phyloP scores from a whole-genome alignment of 2,329 filamentous ascomycete species.

The Phyllosticta citrichinensis region DNA sequence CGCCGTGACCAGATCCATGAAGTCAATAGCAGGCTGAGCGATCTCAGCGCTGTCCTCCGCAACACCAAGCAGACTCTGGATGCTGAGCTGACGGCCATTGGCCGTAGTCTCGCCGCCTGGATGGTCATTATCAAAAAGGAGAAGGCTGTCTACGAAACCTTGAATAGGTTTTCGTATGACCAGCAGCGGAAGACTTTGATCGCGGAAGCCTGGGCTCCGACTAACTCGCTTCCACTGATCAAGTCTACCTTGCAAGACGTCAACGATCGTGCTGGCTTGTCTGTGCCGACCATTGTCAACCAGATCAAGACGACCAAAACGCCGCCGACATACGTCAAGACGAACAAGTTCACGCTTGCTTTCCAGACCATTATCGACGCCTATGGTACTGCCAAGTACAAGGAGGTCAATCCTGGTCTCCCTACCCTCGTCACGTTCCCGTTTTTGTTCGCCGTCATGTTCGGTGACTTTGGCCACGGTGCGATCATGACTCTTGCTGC shows the following conservation, averaged over 20 bases:
- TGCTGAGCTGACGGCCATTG: slow-evolving; percentile 87
- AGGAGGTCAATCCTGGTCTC: slow-evolving; percentile 90
- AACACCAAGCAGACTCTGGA: slow-evolving; percentile 94
- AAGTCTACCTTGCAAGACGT: slow-evolving; percentile 92
- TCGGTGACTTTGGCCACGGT: slow-evolving; percentile 93
- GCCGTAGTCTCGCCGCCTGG: slow-evolving; percentile 86
- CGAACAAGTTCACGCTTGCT: slow-evolving; percentile 94
- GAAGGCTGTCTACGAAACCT: slow-evolving; percentile 90
- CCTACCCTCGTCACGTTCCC: slow-evolving; percentile 96
- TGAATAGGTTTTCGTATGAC: slow-evolving; percentile 96
- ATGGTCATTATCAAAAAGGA: slow-evolving; percentile 97
- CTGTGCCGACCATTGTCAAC: slow-evolving; percentile 98
- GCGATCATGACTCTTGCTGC: slow-evolving; percentile 78
- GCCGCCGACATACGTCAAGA: slow-evolving; percentile 93
- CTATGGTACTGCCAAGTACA: slow-evolving; percentile 94
- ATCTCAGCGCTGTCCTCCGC: slow-evolving; percentile 81
- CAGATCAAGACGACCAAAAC: slow-evolving; percentile 96
- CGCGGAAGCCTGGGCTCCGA: slow-evolving; percentile 95
- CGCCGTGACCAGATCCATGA: slow-evolving; percentile 94
- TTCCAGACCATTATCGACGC: slow-evolving; percentile 99
- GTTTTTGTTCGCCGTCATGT: slow-evolving; percentile 99
- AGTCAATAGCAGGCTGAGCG: slow-evolving; percentile 85
- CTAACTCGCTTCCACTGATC: slow-evolving; percentile 78
- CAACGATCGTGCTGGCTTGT: slow-evolving; percentile 87
- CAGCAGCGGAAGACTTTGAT: slow-evolving; percentile 91